A percentile compares a stretch with the other conserved stretches of the same genome.
Conservation (phyloP, 106 monocot species). For the Platanthera guangdongensis region DNA sequence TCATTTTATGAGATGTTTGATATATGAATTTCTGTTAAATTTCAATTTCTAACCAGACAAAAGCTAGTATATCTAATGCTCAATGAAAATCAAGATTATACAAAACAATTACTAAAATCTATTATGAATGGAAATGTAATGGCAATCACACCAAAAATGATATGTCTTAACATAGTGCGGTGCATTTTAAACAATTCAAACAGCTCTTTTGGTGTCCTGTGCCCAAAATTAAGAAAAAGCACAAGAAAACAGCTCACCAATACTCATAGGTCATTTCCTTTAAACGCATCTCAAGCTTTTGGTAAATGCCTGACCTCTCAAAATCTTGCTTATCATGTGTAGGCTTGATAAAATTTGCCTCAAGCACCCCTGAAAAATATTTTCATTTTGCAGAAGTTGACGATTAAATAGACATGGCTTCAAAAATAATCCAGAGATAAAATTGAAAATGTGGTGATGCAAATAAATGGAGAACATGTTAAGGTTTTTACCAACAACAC, state of each 20-base stretch:
- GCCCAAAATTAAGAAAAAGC: not conserved
- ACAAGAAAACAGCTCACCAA: conserved; percentile 24
- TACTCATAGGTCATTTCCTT: conserved; percentile 54
- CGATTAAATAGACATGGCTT: no score
- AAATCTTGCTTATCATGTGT: conserved; percentile 67
- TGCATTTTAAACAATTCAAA: not conserved
- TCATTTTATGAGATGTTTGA: not conserved
- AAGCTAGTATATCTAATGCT: not conserved
- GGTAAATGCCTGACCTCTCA: conserved; percentile 49
- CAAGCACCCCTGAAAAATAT: conserved; percentile 33
- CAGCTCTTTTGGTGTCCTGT: not conserved
- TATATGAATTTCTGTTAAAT: not conserved
- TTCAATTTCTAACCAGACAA: not conserved
- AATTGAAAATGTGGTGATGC: not conserved
- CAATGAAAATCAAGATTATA: not conserved
- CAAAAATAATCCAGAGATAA: no score
- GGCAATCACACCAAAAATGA: no score
- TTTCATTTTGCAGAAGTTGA: not conserved
- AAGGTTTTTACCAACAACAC: conserved; percentile 38
- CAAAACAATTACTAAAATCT: not conserved
- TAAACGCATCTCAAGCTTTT: conserved; percentile 40
- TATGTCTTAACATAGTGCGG: no score
- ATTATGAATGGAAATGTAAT: not conserved
- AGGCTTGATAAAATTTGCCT: conserved; percentile 60
- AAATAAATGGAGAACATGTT: not conserved